These are phyloP conservation scores for Penicillium sp. DNA, from an alignment of 2,329 filamentous ascomycete genomes.

Conservation along the genomic window DNA sequence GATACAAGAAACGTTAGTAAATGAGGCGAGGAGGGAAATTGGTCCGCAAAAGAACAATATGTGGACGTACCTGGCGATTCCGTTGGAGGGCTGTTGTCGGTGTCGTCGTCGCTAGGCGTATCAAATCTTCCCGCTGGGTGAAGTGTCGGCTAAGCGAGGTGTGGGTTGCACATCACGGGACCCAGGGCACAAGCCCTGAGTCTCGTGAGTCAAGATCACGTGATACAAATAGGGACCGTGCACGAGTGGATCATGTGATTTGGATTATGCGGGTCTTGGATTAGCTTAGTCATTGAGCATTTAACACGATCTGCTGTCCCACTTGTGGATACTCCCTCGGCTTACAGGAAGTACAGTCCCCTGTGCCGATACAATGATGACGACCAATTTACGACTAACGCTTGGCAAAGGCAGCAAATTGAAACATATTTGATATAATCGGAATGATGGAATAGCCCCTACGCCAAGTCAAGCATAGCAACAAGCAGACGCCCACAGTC, in stretches of 20 bases:
- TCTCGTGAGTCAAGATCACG: constrained; percentile 12
- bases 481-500: constrained; percentile 77
- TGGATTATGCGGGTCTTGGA: background rate
- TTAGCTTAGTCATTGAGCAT: background rate
- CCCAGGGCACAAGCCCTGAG: constrained; percentile 18
- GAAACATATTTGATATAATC: background rate
- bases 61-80: constrained; percentile 45
- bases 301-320: background rate
- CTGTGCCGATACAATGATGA: background rate
- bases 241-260: background rate
- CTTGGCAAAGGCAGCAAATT: background rate
- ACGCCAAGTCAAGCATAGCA: constrained; percentile 51
- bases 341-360: too few species aligned
- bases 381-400: background rate
- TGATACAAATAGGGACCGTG: background rate
- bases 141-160: constrained; percentile 44
- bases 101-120: constrained; percentile 47
- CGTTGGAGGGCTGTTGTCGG: constrained; percentile 47
- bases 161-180: constrained; percentile 30
- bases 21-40: constrained; percentile 6
- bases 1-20: constrained; percentile 26
- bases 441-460: background rate
- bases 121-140: constrained; percentile 39
- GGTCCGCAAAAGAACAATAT: constrained; percentile 11
- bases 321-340: background rate